These are phyloP conservation scores for Exutisphaerella laricina DNA, from an alignment of 2,329 filamentous ascomycete species.

Conservation along the genomic window DNA sequence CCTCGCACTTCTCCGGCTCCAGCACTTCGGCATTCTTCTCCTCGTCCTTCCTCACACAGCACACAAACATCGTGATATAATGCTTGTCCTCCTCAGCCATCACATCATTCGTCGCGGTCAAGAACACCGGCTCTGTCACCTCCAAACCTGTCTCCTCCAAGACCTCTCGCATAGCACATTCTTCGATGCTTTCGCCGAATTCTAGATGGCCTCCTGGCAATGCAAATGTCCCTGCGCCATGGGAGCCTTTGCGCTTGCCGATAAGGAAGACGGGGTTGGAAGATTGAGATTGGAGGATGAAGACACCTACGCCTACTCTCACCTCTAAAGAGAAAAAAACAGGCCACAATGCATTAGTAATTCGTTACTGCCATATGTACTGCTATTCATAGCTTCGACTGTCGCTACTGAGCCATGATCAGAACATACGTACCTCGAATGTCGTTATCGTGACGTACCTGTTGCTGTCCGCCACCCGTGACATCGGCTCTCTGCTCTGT, in stretches of 20 bases:
- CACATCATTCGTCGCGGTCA: constrained; percentile 62
- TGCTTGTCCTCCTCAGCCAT: constrained; percentile 59
- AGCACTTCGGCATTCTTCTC: constrained; percentile 43
- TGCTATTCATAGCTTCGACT: background rate
- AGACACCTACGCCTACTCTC: constrained; percentile 46
- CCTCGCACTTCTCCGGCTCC: constrained; percentile 51
- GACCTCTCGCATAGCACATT: constrained; percentile 61
- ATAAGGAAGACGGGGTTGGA: constrained; percentile 41
- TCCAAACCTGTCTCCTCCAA: constrained; percentile 64
- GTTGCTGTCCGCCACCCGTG: too few relatives aligned
- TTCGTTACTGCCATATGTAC: background rate
- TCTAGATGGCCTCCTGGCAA: constrained; percentile 74
- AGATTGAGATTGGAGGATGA: constrained; percentile 34
- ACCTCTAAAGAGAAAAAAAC: too few relatives aligned
- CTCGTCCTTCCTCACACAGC: constrained; percentile 46
- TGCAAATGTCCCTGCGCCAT: constrained; percentile 36
- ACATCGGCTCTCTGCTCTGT: constrained; percentile 1
- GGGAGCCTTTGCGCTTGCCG: constrained; percentile 44
- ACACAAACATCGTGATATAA: constrained; percentile 68
- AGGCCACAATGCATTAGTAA: constrained; percentile 3
- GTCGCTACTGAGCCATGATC: too few relatives aligned
- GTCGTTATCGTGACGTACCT: too few relatives aligned
- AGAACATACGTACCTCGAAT: too few relatives aligned
- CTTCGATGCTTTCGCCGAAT: constrained; percentile 56
- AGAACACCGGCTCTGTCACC: constrained; percentile 44